Conservation (phyloP, 2,329 filamentous ascomycete species). For the Dactylonectria estremocensis region DNA sequence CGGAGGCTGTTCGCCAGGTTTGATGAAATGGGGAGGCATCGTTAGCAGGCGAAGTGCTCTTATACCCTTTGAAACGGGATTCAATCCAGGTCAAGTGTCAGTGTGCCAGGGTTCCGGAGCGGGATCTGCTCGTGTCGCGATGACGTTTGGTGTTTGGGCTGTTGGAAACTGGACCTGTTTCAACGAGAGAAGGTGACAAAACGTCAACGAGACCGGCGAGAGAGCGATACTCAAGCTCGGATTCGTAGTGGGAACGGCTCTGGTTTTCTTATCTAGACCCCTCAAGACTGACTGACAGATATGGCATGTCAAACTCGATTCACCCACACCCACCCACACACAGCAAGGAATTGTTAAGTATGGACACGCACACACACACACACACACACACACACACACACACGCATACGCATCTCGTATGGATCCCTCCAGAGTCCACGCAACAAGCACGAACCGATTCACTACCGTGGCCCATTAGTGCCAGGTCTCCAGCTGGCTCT, state of each 20-base stretch:
- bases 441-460: neutral
- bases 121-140: neutral
- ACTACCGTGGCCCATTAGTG: no score
- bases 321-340: slow-evolving; percentile 5
- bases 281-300: neutral
- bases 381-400: slow-evolving; percentile 8
- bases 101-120: neutral
- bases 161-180: neutral
- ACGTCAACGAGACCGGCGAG: neutral
- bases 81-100: neutral
- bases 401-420: slow-evolving; percentile 8
- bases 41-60: neutral
- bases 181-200: neutral
- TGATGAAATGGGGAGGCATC: slow-evolving; percentile 38
- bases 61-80: neutral
- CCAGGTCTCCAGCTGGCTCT: neutral
- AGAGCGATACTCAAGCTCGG: neutral
- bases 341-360: neutral
- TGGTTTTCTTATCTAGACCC: slow-evolving; percentile 11
- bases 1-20: slow-evolving; percentile 45
- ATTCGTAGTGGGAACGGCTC: neutral
- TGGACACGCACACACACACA: slow-evolving; percentile 9
- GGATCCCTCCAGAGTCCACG: neutral
- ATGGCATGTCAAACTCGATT: neutral
- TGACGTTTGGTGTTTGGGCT: no score